These are phyloP conservation scores for Septoria linicola DNA, from an alignment of 2,329 filamentous ascomycete genomes.

Conservation along the genomic window DNA sequence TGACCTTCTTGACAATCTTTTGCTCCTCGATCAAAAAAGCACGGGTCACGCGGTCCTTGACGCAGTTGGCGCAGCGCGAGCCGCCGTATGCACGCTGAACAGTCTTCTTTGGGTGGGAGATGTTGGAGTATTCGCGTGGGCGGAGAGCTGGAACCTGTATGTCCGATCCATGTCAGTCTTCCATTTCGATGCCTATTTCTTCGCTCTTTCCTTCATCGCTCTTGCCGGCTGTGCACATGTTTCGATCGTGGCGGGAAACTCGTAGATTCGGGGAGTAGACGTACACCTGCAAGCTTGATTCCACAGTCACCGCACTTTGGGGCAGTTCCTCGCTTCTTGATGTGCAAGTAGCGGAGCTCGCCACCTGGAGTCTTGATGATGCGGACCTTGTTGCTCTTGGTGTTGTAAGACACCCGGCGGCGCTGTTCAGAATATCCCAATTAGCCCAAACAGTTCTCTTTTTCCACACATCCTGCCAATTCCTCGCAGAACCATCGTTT, in stretches of 20 bases:
- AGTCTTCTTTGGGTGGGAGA: conserved; percentile 99
- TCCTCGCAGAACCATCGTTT: conserved; percentile 9
- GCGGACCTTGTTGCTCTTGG: conserved; percentile 93
- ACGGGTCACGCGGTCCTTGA: conserved; percentile 95
- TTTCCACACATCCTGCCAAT: conserved; percentile 16
- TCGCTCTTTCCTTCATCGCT: not conserved
- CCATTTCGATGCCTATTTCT: conserved; percentile 5
- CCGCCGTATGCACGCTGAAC: conserved; percentile 98
- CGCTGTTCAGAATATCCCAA: conserved; percentile 42
- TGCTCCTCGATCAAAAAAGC: conserved; percentile 99
- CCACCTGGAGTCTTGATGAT: conserved; percentile 96
- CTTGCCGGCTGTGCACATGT: too few species aligned
- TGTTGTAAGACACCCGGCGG: conserved; percentile 78
- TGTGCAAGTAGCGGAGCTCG: conserved; percentile 92
- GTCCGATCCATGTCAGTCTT: conserved; percentile 19
- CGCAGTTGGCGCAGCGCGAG: conserved; percentile 97
- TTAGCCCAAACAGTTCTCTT: conserved; percentile 9
- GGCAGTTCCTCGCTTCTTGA: conserved; percentile 98
- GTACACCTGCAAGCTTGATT: conserved; percentile 95
- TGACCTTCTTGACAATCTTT: conserved; percentile 99
- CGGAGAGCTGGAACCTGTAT: conserved; percentile 87
- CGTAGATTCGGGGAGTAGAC: conserved; percentile 48
- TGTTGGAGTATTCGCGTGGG: conserved; percentile 93
- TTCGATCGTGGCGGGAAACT: not conserved
- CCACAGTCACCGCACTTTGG: conserved; percentile 99